Evolutionary conservation across 2,329 filamentous ascomycete species (phyloP).

Genomic region (Emericellopsis atlantica): DNA sequence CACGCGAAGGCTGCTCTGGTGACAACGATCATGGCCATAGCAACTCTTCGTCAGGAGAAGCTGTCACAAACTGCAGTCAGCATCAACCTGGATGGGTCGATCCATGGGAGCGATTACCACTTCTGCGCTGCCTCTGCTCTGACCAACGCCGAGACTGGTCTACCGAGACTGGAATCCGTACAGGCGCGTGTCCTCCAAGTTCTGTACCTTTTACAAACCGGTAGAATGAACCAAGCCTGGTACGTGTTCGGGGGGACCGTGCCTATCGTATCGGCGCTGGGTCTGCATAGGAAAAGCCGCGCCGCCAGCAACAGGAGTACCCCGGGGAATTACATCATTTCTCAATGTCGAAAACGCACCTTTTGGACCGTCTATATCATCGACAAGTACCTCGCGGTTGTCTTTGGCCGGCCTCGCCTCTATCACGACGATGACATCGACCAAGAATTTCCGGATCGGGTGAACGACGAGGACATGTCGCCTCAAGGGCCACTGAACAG

Average conservation of each 20-base stretch:
- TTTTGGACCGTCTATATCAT: constrained; percentile 51
- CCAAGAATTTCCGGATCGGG: constrained; percentile 38
- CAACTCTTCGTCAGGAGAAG: constrained; percentile 29
- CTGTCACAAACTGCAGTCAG: constrained; percentile 6
- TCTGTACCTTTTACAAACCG: constrained; percentile 9
- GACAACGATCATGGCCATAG: constrained; percentile 33
- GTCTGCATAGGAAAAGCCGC: constrained; percentile 8
- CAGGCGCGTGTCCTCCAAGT: constrained; percentile 9
- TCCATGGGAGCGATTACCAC: constrained; percentile 11
- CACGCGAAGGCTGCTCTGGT: constrained; percentile 32
- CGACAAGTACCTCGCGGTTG: constrained; percentile 50
- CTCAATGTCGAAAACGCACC: constrained; percentile 38
- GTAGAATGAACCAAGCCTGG: constrained; percentile 11
- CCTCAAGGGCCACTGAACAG: constrained; percentile 18
- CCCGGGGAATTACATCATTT: constrained; percentile 23
- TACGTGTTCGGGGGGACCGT: constrained; percentile 10
- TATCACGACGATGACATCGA: constrained; percentile 52
- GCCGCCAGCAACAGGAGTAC: constrained; percentile 1
- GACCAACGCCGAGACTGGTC: constrained; percentile 10
- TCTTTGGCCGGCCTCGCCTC: constrained; percentile 44
- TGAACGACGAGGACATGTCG: constrained; percentile 44
- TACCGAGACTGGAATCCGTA: constrained; percentile 11
- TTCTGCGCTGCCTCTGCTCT: constrained; percentile 10
- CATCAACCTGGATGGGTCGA: neutral
- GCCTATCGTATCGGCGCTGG: constrained; percentile 8